Evolutionary conservation across 345 rosid species (phyloP), one percentile per base, ranked within the genome.

Genomic region (Populus simonii): DNA sequence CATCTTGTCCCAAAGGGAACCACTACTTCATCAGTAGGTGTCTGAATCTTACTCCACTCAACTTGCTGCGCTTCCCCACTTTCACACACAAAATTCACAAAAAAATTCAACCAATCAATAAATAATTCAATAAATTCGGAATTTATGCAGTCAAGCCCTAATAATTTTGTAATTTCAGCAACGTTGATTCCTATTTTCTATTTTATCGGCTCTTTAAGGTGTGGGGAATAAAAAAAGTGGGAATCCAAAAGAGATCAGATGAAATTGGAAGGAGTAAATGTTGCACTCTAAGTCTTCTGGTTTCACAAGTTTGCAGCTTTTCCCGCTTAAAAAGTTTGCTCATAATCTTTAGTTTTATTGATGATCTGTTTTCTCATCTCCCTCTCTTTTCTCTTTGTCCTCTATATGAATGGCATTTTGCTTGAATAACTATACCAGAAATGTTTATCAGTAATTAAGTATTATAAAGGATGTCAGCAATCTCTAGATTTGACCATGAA

Each of bases 1-100:
- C 99, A 67, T 93, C 68, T 92, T 96, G 73, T 96, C 94, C 88
- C 93, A 81, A 8, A 96, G 90, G 90, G 90, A 80, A 89, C 88
- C 13, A 86, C 92, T 13, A 89, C 76, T 74, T 89, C 85, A 76
- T 89, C 92, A 12, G 90, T 85, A 13, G 92, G 92, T 3, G 89
- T 87, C 66, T 83, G 83, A 79, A 89, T 86, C 86, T 89, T 89
- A 68, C 87, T 89, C 92, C 92, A 89, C 7, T 89, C 92, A 6
- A 87, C 75, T 8, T 89, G 85, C 47, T 85, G 88, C 7, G 87
- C 92, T 72, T 89, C 92, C 39, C 92, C 92, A 20, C 92, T 89
- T 79, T 65, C 18, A 18, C 31, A 35, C 16, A 73, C 7, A 59
- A 51, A 74, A 74, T 61, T 16, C 49, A 73, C 66, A 51, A 17